Evolutionary conservation across 805 yeast species (phyloP), one percentile per base, ranked within the genome.

Genomic region (Spathaspora boniae): DNA sequence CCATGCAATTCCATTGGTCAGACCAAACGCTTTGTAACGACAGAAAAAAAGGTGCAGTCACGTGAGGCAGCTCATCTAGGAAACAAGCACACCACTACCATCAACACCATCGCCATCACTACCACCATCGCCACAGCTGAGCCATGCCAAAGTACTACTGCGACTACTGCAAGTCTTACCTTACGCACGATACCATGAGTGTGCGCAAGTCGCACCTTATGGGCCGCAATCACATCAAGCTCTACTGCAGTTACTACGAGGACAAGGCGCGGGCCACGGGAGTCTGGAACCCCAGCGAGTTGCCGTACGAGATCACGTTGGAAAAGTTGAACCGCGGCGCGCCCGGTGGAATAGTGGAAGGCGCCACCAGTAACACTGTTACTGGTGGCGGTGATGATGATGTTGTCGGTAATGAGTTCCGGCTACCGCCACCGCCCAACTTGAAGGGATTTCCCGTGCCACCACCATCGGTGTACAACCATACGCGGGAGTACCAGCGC

Each of bases 171-270:
- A 78, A 78, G 51, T 77, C 87, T 14, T 82, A 82, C 48, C 63
- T 88, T 39, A 87, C 96, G 1, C 96, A 87, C 54, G 95, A 86
- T 58, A 82, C 93, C n/a, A 66, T 78, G 48, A 82, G 93, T 61
- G 96, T 87, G 36, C 62, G 95, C 16, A 81, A 82, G 50, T 79
- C 87, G 27, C 96, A 87, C 58, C 56, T 84, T 27, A 64, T 72
- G 26, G 96, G 96, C 7, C 77, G 75, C 47, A 81, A 84, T 56
- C 96, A 87, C 57, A 65, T 84, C 28, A 71, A 74, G 41, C 68
- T 74, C 36, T 84, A 82, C 33, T 78, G 87, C 40, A 83, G 82
- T 38, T 86, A 85, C 62, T 87, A 84, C 53, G 85, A 83, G 47
- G 43, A 43, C 24, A 62, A 61, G 45, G 70, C 69, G 19, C 57